Conservation (phyloP, 768 basidiomycete species). For the Rhizopogon sp. region DNA sequence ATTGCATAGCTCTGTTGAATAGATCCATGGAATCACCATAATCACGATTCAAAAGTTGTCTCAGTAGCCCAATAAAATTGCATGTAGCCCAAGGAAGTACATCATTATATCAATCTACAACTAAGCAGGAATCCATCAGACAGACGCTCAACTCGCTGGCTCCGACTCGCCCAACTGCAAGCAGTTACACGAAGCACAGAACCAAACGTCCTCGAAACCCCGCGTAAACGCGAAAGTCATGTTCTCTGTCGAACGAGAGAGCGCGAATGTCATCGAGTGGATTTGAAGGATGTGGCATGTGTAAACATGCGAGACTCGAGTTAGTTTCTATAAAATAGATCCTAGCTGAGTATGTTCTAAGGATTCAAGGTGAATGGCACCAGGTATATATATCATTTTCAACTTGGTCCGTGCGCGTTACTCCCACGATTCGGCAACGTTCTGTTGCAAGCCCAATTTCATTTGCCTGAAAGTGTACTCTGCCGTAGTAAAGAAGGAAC, state of each 20-base stretch:
- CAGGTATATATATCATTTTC: slow-evolving; percentile 28
- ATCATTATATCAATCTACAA: neutral
- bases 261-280: slow-evolving; percentile 64
- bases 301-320: slow-evolving; percentile 77
- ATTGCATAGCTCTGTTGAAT: no score
- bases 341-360: slow-evolving; percentile 78
- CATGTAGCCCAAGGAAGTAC: no score
- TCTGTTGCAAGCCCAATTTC: no score
- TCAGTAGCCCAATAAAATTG: no score
- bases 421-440: neutral
- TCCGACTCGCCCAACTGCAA: slow-evolving; percentile 20
- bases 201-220: slow-evolving; percentile 66
- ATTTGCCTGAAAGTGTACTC: no score
- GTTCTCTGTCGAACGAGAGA: slow-evolving; percentile 68
- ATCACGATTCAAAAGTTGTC: no score
- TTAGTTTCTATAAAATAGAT: slow-evolving; percentile 79
- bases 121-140: slow-evolving; percentile 49
- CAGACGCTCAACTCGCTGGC: slow-evolving; percentile 57
- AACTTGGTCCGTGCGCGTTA: slow-evolving; percentile 29
- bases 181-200: slow-evolving; percentile 22
- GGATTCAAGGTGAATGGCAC: slow-evolving; percentile 20
- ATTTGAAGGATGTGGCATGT: slow-evolving; percentile 70
- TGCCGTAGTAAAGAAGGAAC: no score
- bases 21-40: no score
- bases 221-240: slow-evolving; percentile 29